Percentiles rank a stretch among this genome's conserved stretches.
phyloP scores from a whole-genome alignment of 192 early-diverging fungal species.

The Tieghemiomyces parasiticus region DNA sequence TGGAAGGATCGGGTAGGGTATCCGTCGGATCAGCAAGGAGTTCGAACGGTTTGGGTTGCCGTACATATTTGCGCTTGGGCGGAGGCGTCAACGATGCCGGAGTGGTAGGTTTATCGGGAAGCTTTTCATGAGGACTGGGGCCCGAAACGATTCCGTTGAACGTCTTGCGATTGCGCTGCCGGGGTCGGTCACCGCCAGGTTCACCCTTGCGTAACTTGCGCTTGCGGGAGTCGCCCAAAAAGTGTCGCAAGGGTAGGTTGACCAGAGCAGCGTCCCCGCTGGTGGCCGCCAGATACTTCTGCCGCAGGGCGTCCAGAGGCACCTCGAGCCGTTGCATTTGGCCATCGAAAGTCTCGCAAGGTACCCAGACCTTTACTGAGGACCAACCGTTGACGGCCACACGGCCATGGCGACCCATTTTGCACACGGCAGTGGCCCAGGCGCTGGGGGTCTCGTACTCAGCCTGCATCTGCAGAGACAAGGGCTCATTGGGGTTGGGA shows the following conservation, averaged over 20 bases:
- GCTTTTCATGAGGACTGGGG: no score
- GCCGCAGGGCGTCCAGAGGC: conserved; percentile 19
- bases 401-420: conserved; percentile 24
- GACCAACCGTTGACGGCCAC: conserved; percentile 54
- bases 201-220: not conserved
- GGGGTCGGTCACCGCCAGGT: no score
- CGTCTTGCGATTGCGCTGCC: not conserved
- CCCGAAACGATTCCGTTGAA: no score
- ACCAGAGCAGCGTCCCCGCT: conserved; percentile 7
- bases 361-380: conserved; percentile 31
- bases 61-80: not conserved
- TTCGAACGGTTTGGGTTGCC: no score
- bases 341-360: conserved; percentile 13
- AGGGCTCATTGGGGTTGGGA: not conserved
- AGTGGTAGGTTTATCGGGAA: no score
- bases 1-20: no score
- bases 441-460: conserved; percentile 45
- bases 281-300: conserved; percentile 19
- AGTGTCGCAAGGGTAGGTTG: conserved; percentile 1
- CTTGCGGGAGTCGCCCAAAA: conserved; percentile 4
- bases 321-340: conserved; percentile 15
- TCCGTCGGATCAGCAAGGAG: no score
- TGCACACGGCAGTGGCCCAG: conserved; percentile 44
- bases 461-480: conserved; percentile 15
- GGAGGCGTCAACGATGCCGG: no score